Base-by-base conservation (phyloP, 2,329 filamentous ascomycete species). In the Colletotrichum musicola region DNA sequence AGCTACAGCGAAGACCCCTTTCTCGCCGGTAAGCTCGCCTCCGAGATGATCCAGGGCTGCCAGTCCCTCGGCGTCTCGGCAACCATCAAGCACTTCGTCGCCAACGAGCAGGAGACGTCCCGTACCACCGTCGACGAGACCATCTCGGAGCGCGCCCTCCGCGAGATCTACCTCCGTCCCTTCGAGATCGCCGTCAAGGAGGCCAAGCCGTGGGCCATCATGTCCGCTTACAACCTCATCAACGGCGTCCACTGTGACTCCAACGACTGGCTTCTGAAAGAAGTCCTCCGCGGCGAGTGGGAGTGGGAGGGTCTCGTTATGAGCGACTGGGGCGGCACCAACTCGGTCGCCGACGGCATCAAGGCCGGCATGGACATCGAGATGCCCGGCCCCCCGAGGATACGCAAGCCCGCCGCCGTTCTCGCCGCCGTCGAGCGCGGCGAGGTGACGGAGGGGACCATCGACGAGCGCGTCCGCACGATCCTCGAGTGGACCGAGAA, bases 281-380 rank as follows among this genome's bases (percentile, higher is more conserved):
- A 91, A 1, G 84, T 94, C 9, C 80, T 94, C 40, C 94, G 94
- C 75, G 91, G 93, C 71, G 92, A 94, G 75, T 81, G 93, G 4
- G 92, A 91, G 4, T 94, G 94, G 75, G 90, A 94, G 77, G 92
- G 92, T 0, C 93, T 92, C 62, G 86, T 93, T 6, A 90, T 94
- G 81, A 95, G 77, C 1, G 83, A 85, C 67, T 83, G 93, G 92
- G 84, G 93, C 5, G 93, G 93, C 1, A 92, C 95, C 76, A 85
- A 91, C 62, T 89, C 89, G 18, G 93, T 93, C 22, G 91, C 95
- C 5, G 89, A 87, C 16, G 90, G 87, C 71, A 90, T 92, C 12
- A 81, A 95, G 6, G 90, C 92, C 42, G 93, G 93, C 2, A 82
- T 96, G 9, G 93, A 96, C 71, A 87, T 87, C 75, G 88, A 85